Evolutionary conservation across 2,329 filamentous ascomycete species (phyloP).

Genomic region (Coniochaeta hoffmannii): DNA sequence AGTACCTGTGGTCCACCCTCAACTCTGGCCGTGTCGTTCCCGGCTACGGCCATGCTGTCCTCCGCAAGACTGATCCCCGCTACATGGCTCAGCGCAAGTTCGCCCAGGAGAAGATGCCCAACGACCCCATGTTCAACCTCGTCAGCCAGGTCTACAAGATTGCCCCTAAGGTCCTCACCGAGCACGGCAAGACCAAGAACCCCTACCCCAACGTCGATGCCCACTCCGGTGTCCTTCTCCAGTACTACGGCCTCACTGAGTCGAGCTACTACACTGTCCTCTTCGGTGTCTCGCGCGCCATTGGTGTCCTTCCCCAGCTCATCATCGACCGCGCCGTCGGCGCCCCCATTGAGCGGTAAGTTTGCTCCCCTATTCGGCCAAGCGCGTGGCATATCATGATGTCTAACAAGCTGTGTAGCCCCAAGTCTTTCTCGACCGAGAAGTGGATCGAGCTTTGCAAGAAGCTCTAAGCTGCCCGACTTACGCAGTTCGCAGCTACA

Average conservation of each 20-base stretch:
- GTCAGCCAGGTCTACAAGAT: conserved; percentile 99
- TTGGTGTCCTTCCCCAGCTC: conserved; percentile 97
- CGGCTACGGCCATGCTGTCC: conserved; percentile 96
- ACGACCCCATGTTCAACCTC: conserved; percentile 99
- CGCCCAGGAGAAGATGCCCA: conserved; percentile 82
- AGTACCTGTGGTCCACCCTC: conserved; percentile 98
- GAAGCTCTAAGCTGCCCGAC: conserved; percentile 61
- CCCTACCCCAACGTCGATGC: conserved; percentile 98
- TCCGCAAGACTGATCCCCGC: conserved; percentile 98
- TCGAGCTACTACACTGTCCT: conserved; percentile 99
- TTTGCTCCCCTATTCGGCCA: neutral
- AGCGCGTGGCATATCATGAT: neutral
- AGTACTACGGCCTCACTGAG: conserved; percentile 99
- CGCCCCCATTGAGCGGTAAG: conserved; percentile 82
- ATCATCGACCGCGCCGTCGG: conserved; percentile 99
- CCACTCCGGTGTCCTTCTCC: conserved; percentile 97
- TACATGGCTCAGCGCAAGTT: conserved; percentile 99
- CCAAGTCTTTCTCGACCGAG: conserved; percentile 97
- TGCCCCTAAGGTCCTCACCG: conserved; percentile 90
- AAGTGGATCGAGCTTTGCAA: conserved; percentile 92
- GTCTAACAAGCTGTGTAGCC: conserved; percentile 26
- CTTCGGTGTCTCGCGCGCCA: conserved; percentile 95
- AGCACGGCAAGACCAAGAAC: conserved; percentile 99
- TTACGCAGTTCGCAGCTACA: conserved; percentile 4
- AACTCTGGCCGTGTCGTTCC: conserved; percentile 94